Evolutionary conservation across 768 basidiomycete species (phyloP), one percentile per base, ranked within the genome.

Genomic region (Termitomyces eurrhizus): DNA sequence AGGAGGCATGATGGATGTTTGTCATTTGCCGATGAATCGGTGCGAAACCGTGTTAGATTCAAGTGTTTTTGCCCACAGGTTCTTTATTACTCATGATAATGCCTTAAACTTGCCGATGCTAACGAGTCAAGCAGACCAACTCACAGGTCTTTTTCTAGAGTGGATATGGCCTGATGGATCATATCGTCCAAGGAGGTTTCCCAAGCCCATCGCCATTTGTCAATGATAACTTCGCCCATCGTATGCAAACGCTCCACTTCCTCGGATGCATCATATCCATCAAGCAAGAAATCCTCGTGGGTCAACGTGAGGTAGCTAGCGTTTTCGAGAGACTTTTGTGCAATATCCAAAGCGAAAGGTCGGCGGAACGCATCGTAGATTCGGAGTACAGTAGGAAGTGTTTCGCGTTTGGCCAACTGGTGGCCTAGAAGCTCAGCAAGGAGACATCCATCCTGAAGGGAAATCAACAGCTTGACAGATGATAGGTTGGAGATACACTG

Each of bases 191-290:
- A 62, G 13, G 70, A 72, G 39, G 73, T 71, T 36, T 68, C 63
- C 76, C 75, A 77, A 42, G 75, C 73, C 78, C 80, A 83, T 46
- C 74, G 70, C 77, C 76, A 79, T 45, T 74, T 74, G 54, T 66
- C 67, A 9, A 68, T 65, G 29, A 83, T 67, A 8, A 52, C 64
- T 52, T 68, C 59, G 7, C 67, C 70, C 11, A 78, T 49, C 41
- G 71, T 62, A 9, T 62, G 18, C 26, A 75, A 64, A 54, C 66
- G 70, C 35, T 58, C 61, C 58, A 52, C 54, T 42, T 66, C 26
- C 26, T 62, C 61, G 26, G 64, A 66, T 24, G 59, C 59, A 32
- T 64, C 62, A 18, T 62, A 62, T 26, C 67, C 65, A 53, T 70
- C 69, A 35, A 68, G 54, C 42, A 54, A 29, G n/a, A 66, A 56